phyloP scores from a whole-genome alignment of 2,329 filamentous ascomycete genomes.

The Trichoderma afroharzianum region DNA sequence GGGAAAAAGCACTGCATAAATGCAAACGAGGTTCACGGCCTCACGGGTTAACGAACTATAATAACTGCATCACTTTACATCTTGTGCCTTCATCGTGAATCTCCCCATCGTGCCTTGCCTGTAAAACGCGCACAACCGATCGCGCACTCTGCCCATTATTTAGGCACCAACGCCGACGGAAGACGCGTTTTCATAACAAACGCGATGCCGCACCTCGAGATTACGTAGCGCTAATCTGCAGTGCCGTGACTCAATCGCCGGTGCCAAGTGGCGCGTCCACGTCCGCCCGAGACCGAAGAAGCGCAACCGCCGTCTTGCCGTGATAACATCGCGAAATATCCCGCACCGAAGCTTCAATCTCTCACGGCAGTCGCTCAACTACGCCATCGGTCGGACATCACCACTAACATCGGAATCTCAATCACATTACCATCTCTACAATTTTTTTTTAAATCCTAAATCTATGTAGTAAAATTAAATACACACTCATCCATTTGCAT shows the following conservation, averaged over 20 bases:
- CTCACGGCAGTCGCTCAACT: neutral
- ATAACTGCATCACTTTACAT: neutral
- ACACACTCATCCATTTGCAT: neutral
- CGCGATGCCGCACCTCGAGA: neutral
- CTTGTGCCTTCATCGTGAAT: neutral
- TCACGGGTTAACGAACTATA: constrained; percentile 4
- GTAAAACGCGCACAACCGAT: neutral
- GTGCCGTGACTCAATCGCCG: neutral
- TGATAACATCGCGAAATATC: neutral
- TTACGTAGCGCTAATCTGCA: neutral
- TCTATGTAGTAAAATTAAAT: constrained; percentile 3
- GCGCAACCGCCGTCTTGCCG: neutral
- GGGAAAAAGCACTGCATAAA: constrained; percentile 18
- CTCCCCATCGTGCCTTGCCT: neutral
- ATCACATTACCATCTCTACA: neutral
- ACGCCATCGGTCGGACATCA: neutral
- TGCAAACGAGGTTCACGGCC: constrained; percentile 22
- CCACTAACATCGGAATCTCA: neutral
- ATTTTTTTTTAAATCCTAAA: neutral
- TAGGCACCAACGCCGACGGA: neutral
- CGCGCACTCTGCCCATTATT: neutral
- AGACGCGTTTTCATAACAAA: neutral
- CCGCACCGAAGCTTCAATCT: neutral
- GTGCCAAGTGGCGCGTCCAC: neutral
- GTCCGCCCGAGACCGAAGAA: neutral